Evolutionary conservation across 352 stramenopile genomes (phyloP), one percentile per base, ranked within the genome.

Genomic region (Phytophthora foliorum): DNA sequence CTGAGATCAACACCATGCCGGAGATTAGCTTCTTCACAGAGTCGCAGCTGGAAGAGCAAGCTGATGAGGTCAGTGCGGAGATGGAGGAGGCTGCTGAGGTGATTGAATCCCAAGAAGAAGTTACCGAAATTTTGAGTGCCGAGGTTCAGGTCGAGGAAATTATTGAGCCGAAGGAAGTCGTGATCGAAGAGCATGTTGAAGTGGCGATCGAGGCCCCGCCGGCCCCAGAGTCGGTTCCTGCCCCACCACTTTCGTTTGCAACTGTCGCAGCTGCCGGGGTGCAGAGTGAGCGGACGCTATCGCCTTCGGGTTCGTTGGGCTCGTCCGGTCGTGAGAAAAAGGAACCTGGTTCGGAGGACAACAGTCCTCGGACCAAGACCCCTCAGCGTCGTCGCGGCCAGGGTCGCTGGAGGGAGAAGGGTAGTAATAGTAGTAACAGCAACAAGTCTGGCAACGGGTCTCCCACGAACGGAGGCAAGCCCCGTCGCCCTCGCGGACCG

Each of bases 21-120:
- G 67, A 92, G 27, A 93, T 95, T 62, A 95, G 91, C 57, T 95
- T 95, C 62, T 94, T 95, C 44, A 91, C 88, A 0, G 88, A 95
- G n/a, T 91, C 86, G 11, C 75, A 88, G 38, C 45, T 93, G 0
- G 83, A 90, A 21, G 32, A 77, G 9, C 54, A 75, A 3, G 57
- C 11, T 61, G 39, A 55, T 36, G 34, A 73, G n/a, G 25, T 22
- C 24, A 5, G n/a, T 58, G n/a, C 13, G 6, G 58, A 46, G 21
- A 25, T 27, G 25, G 57, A 68, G 16, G 25, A 48, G 46, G 41
- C 21, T 22, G 41, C 21, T 22, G 52, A 62, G 25, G 46, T 50
- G 38, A 25, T 19, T 11, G 52, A 66, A 22, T 14, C 41, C 29
- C 54, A 63, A 17, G 45, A 52, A 16, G 61, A 88, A 50, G 63